Conservation (phyloP, 1,139 yeast species). For the Geotrichum europaeum region DNA sequence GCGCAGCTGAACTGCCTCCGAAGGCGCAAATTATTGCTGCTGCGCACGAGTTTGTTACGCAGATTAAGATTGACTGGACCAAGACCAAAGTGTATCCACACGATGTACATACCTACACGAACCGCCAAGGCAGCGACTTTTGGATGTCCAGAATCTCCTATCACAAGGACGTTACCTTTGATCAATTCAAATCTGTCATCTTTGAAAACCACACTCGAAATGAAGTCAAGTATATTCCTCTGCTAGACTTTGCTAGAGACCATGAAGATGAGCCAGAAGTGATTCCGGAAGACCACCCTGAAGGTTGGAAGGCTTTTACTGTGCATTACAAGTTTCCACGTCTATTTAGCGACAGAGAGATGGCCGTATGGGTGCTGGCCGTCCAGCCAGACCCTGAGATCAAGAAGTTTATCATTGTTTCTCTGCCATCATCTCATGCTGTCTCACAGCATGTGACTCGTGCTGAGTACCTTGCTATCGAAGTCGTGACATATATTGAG, state of each 20-base stretch:
- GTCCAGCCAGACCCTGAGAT: constrained; percentile 30
- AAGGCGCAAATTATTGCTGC: constrained; percentile 22
- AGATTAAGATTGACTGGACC: constrained; percentile 23
- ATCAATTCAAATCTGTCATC: constrained; percentile 28
- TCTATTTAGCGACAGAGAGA: constrained; percentile 47
- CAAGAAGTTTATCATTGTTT: constrained; percentile 45
- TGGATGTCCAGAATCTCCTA: constrained; percentile 45
- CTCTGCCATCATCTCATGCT: constrained; percentile 41
- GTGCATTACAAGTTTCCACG: constrained; percentile 48
- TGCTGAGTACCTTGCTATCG: constrained; percentile 52
- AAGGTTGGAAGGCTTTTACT: constrained; percentile 13
- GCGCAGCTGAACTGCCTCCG: constrained; percentile 26
- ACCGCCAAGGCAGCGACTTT: constrained; percentile 36
- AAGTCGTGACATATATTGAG: constrained; percentile 41
- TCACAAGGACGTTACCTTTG: constrained; percentile 35
- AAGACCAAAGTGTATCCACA: constrained; percentile 23
- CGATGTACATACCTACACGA: constrained; percentile 38
- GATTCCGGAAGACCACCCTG: constrained; percentile 16
- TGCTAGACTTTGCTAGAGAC: constrained; percentile 34
- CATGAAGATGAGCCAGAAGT: constrained; percentile 34
- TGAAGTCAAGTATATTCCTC: constrained; percentile 37
- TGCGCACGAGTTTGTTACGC: constrained; percentile 24
- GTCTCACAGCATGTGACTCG: constrained; percentile 27
- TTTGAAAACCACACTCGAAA: constrained; percentile 36
- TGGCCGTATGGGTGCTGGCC: constrained; percentile 53